Evolutionary conservation across 352 stramenopile species (phyloP), one percentile per base, ranked within the genome.

Genomic region (Phytophthora sp.): DNA sequence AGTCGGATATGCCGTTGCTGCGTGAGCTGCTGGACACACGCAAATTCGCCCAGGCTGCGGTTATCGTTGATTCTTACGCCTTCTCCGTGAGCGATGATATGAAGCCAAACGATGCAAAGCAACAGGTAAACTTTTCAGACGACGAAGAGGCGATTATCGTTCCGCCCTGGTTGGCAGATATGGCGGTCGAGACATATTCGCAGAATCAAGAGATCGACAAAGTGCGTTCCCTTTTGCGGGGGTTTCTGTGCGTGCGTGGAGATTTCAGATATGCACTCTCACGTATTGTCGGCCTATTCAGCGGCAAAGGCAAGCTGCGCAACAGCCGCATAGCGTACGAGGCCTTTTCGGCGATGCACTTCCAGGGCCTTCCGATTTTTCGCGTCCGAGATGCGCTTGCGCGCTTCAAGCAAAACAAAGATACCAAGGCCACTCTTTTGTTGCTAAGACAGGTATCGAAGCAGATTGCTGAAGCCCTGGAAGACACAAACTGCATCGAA

Each of bases 131-230:
- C 9, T 38, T 36, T 16, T 4, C 23, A 12, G 36, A 45, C 6
- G 35, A 66, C 6, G 35, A 66, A 46, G 46, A 67, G 7, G 49
- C 45, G 21, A 63, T 33, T 26, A 66, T 69, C 21, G 69, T 85
- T n/a, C 61, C 70, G 2, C 21, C 53, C 13, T 76, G 63, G 52
- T 55, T 86, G 16, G 66, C 80, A 8, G 68, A 73, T 42, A 70
- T 82, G 23, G 71, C 65, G 7, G 55, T 86, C 8, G 47, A 66
- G 4, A 68, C 74, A 9, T 90, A 82, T 45, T 64, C 78, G 0
- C 61, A 59, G 8, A 84, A 69, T 18, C 68, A 66, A 23, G 71
- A 88, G 15, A 58, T 78, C 20, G 47, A 78, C 42, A 89, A 90
- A 65, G 66, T 91, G 7, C 54, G 67, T 8, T 72, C 57, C 6